Base-by-base conservation (phyloP, 306 rosid genomes). In the Lablab purpureus region DNA sequence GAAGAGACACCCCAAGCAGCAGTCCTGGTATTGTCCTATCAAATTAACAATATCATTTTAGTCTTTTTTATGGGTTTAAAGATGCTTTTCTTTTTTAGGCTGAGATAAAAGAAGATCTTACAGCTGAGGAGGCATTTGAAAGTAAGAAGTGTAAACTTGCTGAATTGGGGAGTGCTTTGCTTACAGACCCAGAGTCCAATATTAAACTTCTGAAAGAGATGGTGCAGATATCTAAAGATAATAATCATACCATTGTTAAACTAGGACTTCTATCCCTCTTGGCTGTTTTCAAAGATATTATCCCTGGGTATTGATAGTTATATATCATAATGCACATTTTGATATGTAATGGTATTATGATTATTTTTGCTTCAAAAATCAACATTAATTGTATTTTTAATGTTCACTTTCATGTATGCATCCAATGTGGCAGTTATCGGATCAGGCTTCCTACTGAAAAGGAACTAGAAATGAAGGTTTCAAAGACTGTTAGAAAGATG, bases 361-460 rank as follows among this genome's bases (percentile, higher is more conserved):
- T 41, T 40, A 36, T 43, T 47, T 68, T 74, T 52, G 64, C 73
- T 21, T 72, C n/a, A 3, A 41, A 5, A 22, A 19, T 67, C 12
- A 12, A 19, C 52, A 28, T 49, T 75, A 54, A 25, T 67, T 64
- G 66, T 74, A 47, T 73, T 68, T 68, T 60, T 68, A 18, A 77
- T 81, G 71, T 30, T 80, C n/a, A 59, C 30, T 79, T 70, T 46
- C 41, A 74, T 40, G 30, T 69, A 54, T 83, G 45, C n/a, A 55
- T 75, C 72, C 69, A 65, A 69, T 75, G 46, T 75, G 75, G 43
- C 96, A 95, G 99, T 81, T 95, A 95, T 54, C 96, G 91, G 62
- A 91, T 95, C 45, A 89, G 99, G 88, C 94, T 95, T 83, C 99
- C 98, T 34, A 91, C 98, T 40, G 99, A 93, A 84, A 95, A 95